These are phyloP conservation scores for Atalantia buxifolia DNA, from an alignment of 345 rosid genomes.

Conservation along the genomic window DNA sequence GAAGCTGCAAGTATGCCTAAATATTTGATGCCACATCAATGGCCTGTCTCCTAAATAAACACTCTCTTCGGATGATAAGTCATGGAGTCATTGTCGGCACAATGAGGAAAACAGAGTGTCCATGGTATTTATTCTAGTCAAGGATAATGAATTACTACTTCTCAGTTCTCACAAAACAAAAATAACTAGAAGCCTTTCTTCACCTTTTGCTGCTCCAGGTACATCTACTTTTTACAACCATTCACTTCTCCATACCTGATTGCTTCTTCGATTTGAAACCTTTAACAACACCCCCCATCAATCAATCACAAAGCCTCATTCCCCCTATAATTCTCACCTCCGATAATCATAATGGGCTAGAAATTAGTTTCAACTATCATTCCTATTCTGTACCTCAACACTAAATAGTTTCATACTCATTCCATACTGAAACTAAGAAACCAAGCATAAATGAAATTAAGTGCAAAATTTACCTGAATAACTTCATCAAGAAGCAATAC, in stretches of 20 bases:
- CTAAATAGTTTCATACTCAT: neutral
- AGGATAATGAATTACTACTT: neutral
- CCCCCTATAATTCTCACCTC: neutral
- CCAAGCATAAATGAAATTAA: neutral
- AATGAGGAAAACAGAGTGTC: neutral
- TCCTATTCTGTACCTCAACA: neutral
- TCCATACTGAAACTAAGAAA: neutral
- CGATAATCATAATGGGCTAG: neutral
- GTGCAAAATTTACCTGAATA: constrained; percentile 55
- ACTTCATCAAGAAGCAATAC: constrained; percentile 91
- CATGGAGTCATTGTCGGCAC: neutral
- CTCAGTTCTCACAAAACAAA: neutral
- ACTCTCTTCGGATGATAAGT: neutral
- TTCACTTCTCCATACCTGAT: neutral
- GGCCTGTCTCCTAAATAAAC: neutral
- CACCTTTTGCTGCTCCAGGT: neutral
- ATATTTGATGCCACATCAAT: neutral
- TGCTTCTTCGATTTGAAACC: neutral
- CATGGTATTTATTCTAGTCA: neutral
- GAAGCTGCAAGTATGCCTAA: neutral
- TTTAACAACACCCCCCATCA: neutral
- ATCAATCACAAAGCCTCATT: neutral
- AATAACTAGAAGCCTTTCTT: neutral
- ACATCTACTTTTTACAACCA: neutral
- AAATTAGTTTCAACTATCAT: neutral